Evolutionary conservation across 2,329 filamentous ascomycete species (phyloP), one percentile per base, ranked within the genome.

Genomic region (Neonectria ditissima): DNA sequence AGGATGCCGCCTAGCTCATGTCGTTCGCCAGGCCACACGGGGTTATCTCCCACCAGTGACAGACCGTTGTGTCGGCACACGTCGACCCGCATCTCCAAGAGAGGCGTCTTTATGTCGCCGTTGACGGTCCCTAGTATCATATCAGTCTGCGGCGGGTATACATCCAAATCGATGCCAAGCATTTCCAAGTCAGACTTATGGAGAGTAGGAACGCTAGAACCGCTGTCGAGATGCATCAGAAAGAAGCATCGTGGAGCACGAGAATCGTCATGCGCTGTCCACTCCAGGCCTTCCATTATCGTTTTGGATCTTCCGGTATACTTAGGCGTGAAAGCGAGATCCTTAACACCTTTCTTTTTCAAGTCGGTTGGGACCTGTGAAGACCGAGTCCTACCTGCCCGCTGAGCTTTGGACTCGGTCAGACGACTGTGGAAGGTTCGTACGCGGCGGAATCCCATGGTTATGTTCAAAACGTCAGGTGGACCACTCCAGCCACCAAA

Each of bases 61-160:
- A 59, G 55, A 1, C 71, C 71, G 11, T 73, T 65, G 26, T 73
- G 64, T 32, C 65, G 63, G 39, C 71, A 73, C 39, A 73, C 62
- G 22, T 73, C 71, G 26, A 73, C 65, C 2, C 70, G 71, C 64
- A 73, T 65, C 51, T 73, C 71, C 18, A 73, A 71, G 13, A 73
- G 26, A 5, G 56, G 57, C 8, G 55, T 69, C 2, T 56, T 32
- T 13, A 62, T 41, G 3, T 18, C n/a, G 18, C 64, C 59, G 22
- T 52, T 65, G 16, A 67, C 71, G 14, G 71, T 73, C 13, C 47
- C 45, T 4, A 73, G 55, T 3, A 22, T 16, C 14, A 64, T 51
- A 18, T 59, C 51, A 26, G 71, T 69, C 47, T 73, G 71, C 6
- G 69, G 51, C 20, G 71, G 65, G 43, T 73, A 73, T 2, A n/a